Evolutionary conservation across 1,284 basidiomycete genomes (phyloP), one percentile per base, ranked within the genome.

Genomic region (Puccinia novopanici): DNA sequence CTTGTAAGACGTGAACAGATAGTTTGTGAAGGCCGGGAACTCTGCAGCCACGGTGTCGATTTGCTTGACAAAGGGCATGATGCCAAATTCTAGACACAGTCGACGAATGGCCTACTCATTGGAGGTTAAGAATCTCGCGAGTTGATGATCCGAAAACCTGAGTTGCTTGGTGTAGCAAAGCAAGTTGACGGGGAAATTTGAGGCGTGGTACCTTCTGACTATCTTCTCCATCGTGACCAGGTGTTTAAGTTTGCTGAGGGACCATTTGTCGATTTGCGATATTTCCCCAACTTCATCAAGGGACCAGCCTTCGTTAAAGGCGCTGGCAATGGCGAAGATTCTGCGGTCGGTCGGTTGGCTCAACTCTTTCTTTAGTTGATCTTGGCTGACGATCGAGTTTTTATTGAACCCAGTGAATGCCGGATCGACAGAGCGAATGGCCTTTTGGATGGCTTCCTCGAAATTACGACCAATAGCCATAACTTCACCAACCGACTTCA

Each of bases 401-500:
- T 93, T 91, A 9, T 92, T 91, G 87, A 99, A 99, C 5, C 96
- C 96, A 84, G 90, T 87, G 87, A 98, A 98, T 83, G 91, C 91
- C 85, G 96, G 95, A 86, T 99, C 96, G 84, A 99, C 97, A 22
- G 94, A 92, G 55, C 96, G 89, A 82, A 99, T 98, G 0, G 96
- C 96, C 88, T 98, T 98, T 86, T 99, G 96, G 82, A 98, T 92
- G 0, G 94, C 95, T 88, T 99, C 96, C 86, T 98, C 96, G 84
- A 99, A 99, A 15, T 94, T 97, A 83, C 96, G 89, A 34, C 96
- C 97, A 83, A 99, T 98, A 82, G 93, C 93, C 97, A 99, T 99
- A 80, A 99, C 96, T 87, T 99, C 96, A 80, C 96, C 96, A 8
- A 99, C 97, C 85, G 92, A 94, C 90, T 99, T 99, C 96, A 99